A percentile compares a stretch with the other conserved stretches of the same genome.
phyloP scores from a whole-genome alignment of 257 asterid genomes.

The Fraxinus excelsior region DNA sequence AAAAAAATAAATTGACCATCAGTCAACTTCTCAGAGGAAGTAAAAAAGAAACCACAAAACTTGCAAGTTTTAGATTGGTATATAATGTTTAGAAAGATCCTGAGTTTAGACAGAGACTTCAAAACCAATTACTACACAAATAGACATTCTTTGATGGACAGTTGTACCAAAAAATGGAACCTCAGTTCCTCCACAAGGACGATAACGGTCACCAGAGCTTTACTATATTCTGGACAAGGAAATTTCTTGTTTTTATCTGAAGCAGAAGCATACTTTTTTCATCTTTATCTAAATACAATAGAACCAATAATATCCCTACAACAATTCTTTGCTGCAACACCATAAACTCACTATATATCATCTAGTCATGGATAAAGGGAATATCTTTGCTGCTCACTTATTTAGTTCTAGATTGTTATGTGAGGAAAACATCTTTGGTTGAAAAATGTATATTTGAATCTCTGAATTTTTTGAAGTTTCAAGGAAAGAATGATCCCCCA shows the following conservation, averaged over 20 bases:
- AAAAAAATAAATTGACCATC: slow-evolving; percentile 29
- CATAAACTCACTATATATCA: background rate
- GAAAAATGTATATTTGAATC: background rate
- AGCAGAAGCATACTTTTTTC: background rate
- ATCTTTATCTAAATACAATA: background rate
- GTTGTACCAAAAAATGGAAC: background rate
- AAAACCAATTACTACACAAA: background rate
- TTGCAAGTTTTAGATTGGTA: background rate
- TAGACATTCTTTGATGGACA: background rate
- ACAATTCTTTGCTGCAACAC: background rate
- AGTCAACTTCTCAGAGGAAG: slow-evolving; percentile 27
- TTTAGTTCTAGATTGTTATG: background rate
- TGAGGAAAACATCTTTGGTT: background rate
- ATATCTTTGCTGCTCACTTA: background rate
- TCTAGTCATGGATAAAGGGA: background rate
- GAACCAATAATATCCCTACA: background rate
- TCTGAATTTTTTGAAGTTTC: background rate
- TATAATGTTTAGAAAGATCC: background rate
- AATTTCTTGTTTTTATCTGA: background rate
- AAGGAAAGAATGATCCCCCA: background rate
- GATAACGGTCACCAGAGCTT: background rate
- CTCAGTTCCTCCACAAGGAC: background rate
- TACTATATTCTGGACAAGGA: background rate
- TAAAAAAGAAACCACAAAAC: slow-evolving; percentile 5
- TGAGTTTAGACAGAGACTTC: background rate